A percentile compares a stretch with the other conserved stretches of the same genome.
Evolutionary conservation across 352 stramenopile genomes (phyloP).

Genomic region (Peronospora farinosa): DNA sequence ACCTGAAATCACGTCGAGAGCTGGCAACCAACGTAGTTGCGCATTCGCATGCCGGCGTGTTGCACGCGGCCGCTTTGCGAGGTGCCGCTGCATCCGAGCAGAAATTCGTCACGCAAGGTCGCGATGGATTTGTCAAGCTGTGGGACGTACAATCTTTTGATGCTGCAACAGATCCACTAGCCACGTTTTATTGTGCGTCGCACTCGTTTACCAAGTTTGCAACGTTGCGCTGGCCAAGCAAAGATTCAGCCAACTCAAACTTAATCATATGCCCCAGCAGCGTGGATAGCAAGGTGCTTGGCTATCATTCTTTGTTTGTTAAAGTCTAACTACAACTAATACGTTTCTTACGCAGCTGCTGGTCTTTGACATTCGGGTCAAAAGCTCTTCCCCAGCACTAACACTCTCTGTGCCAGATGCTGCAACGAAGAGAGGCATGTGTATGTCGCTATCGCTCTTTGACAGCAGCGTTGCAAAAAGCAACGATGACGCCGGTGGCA

Average conservation of each 20-base stretch:
- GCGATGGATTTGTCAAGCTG: conserved; percentile 62
- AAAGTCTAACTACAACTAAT: conserved; percentile 6
- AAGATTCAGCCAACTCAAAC: conserved; percentile 4
- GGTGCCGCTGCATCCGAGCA: conserved; percentile 7
- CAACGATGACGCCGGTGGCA: conserved; percentile 12
- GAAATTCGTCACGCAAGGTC: conserved; percentile 59
- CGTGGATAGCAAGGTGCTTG: conserved; percentile 33
- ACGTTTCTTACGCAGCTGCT: conserved; percentile 26
- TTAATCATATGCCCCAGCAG: conserved; percentile 44
- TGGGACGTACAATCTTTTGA: conserved; percentile 43
- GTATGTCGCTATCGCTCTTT: conserved; percentile 39
- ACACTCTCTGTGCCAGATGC: conserved; percentile 28
- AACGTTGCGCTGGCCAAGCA: conserved; percentile 35
- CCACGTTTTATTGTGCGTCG: conserved; percentile 49
- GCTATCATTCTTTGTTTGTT: background rate
- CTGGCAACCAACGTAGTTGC: conserved; percentile 23
- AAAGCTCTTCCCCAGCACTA: conserved; percentile 24
- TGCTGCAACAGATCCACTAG: conserved; percentile 19
- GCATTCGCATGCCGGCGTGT: conserved; percentile 74
- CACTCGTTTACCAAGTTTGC: conserved; percentile 62
- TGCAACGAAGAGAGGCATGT: conserved; percentile 40
- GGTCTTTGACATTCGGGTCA: conserved; percentile 41
- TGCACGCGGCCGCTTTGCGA: conserved; percentile 33
- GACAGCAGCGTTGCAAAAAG: conserved; percentile 17
- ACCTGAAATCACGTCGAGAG: conserved; percentile 55